These are phyloP conservation scores for Pichia sp. DNA, from an alignment of 1,139 yeast genomes.

Conservation along the genomic window DNA sequence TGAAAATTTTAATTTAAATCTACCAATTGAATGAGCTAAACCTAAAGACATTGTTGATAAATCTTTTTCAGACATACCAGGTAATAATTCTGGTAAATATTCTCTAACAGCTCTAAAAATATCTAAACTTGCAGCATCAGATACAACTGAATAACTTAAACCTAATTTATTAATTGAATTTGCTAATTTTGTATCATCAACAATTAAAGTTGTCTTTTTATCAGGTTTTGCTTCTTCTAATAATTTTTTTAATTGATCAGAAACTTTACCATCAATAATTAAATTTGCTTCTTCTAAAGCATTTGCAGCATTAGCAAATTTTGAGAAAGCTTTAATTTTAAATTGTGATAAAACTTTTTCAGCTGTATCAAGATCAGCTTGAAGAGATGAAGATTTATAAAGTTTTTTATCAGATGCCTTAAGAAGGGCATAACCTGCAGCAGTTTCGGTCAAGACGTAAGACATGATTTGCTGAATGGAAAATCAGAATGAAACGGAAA, in stretches of 20 bases:
- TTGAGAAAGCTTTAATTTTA: slow-evolving; percentile 91
- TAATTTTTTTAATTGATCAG: slow-evolving; percentile 70
- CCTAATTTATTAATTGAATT: slow-evolving; percentile 94
- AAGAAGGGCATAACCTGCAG: slow-evolving; percentile 96
- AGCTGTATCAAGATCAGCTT: slow-evolving; percentile 74
- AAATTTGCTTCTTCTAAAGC: slow-evolving; percentile 95
- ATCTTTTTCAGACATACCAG: slow-evolving; percentile 83
- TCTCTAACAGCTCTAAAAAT: slow-evolving; percentile 93
- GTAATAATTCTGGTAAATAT: slow-evolving; percentile 85
- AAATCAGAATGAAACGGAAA: not conserved
- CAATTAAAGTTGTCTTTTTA: slow-evolving; percentile 84
- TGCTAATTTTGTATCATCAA: slow-evolving; percentile 92
- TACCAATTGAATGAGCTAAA: slow-evolving; percentile 94
- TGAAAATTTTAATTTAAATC: slow-evolving; percentile 93
- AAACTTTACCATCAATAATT: slow-evolving; percentile 87
- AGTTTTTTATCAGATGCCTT: slow-evolving; percentile 97
- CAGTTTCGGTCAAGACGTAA: slow-evolving; percentile 92
- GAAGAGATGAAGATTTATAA: slow-evolving; percentile 70
- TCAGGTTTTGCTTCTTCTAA: slow-evolving; percentile 79
- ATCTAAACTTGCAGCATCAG: slow-evolving; percentile 92
- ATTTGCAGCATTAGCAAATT: slow-evolving; percentile 88
- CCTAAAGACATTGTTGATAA: slow-evolving; percentile 93
- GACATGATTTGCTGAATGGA: slow-evolving; percentile 47
- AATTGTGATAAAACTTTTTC: slow-evolving; percentile 75
- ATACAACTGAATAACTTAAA: slow-evolving; percentile 76